Conservation (phyloP, 1,139 yeast species). For the Pichia sp. region DNA sequence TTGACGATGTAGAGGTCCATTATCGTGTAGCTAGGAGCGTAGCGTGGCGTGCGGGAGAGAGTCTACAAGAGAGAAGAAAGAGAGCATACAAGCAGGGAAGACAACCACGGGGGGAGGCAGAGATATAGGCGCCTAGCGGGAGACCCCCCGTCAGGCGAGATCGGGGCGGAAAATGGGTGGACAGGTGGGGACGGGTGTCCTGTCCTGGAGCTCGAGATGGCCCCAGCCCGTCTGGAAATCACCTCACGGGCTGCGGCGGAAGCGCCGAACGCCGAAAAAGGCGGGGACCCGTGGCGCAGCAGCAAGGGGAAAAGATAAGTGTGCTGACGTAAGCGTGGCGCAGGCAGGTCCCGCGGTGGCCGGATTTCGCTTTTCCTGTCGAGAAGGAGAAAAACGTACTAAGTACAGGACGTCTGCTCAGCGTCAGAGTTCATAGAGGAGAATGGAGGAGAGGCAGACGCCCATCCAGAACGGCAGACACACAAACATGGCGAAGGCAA, state of each 20-base stretch:
- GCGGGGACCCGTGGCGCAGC: not conserved
- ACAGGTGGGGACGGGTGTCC: not conserved
- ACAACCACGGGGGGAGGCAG: not conserved
- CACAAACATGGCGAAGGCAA: conserved; percentile 34
- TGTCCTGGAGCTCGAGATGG: too few relatives aligned
- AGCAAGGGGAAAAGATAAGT: too few relatives aligned
- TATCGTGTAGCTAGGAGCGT: too few relatives aligned
- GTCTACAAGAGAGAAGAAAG: not conserved
- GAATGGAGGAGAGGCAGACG: not conserved
- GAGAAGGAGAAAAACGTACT: too few relatives aligned
- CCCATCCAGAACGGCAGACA: too few relatives aligned
- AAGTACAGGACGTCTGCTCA: too few relatives aligned
- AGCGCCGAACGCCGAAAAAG: not conserved
- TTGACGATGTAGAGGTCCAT: conserved; percentile 33
- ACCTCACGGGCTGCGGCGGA: not conserved
- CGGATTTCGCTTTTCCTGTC: too few relatives aligned
- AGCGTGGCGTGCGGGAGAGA: not conserved
- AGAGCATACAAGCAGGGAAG: not conserved
- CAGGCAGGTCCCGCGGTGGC: not conserved
- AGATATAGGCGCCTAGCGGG: not conserved
- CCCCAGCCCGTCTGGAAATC: too few relatives aligned
- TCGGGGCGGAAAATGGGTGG: not conserved
- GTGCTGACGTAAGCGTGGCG: not conserved
- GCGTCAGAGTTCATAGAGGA: too few relatives aligned
- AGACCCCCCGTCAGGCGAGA: not conserved